Conservation (phyloP, 768 basidiomycete genomes). For the Jaapia argillacea region DNA sequence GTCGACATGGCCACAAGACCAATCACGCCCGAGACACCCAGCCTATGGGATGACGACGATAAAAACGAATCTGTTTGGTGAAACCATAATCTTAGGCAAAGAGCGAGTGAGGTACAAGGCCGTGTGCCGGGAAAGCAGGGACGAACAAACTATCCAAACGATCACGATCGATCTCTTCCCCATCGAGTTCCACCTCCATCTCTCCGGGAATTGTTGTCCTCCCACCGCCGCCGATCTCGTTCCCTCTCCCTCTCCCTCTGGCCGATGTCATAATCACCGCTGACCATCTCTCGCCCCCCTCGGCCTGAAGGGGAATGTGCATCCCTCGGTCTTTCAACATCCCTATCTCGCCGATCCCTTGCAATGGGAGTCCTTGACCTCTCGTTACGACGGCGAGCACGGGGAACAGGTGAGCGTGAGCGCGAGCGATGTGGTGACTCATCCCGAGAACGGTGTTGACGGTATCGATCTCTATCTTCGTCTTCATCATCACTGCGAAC, state of each 20-base stretch:
- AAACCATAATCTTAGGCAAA: neutral
- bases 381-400: constrained; percentile 7
- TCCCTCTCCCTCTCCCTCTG: constrained; percentile 28
- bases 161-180: constrained; percentile 14
- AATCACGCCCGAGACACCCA: neutral
- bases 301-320: constrained; percentile 20
- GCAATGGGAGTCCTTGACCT: constrained; percentile 2
- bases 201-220: constrained; percentile 29
- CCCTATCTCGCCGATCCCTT: constrained; percentile 15
- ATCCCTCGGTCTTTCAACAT: constrained; percentile 18
- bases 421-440: constrained; percentile 16
- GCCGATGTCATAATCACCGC: constrained; percentile 19
- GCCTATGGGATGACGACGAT: neutral
- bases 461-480: constrained; percentile 13
- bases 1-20: neutral
- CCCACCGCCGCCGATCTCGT: constrained; percentile 44
- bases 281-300: constrained; percentile 5
- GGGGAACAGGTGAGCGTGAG: constrained; percentile 25
- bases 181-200: constrained; percentile 17
- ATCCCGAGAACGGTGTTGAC: constrained; percentile 8
- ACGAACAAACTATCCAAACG: neutral
- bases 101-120: neutral
- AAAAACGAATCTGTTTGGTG: neutral
- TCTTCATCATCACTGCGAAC: constrained; percentile 23
- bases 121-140: constrained; percentile 9